A percentile compares a stretch with the other conserved stretches of the same genome.
phyloP scores from a whole-genome alignment of 441 rosid species.

The Cnidoscolus chayamansa region DNA sequence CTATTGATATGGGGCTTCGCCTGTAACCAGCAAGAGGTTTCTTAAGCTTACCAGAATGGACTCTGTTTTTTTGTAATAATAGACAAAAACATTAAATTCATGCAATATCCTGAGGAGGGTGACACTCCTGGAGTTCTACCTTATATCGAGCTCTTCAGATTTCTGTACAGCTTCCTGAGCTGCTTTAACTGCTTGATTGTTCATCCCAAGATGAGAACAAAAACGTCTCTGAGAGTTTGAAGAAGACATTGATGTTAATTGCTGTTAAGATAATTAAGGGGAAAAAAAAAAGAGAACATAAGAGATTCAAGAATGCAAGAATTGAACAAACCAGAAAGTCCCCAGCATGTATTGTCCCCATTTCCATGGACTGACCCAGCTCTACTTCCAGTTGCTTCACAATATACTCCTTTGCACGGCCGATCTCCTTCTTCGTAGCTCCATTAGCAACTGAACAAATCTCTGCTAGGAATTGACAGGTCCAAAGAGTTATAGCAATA shows the following conservation, averaged over 20 bases:
- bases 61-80: too few relatives aligned
- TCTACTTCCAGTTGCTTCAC: slow-evolving; percentile 25
- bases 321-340: slow-evolving; percentile 39
- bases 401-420: slow-evolving; percentile 30
- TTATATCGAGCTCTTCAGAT: slow-evolving; percentile 38
- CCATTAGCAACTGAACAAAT: slow-evolving; percentile 27
- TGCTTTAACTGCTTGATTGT: slow-evolving; percentile 34
- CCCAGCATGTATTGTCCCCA: slow-evolving; percentile 42
- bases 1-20: slow-evolving; percentile 87
- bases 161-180: slow-evolving; percentile 40
- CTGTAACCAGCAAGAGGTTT: slow-evolving; percentile 31
- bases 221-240: slow-evolving; percentile 28
- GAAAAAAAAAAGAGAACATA: too few relatives aligned
- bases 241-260: neutral
- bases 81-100: neutral
- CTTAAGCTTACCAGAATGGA: neutral
- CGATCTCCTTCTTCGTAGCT: slow-evolving; percentile 34
- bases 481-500: neutral
- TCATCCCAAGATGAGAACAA: slow-evolving; percentile 42
- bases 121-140: slow-evolving; percentile 12
- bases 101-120: neutral
- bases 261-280: neutral
- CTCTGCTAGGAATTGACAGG: slow-evolving; percentile 16
- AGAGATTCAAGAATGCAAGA: neutral
- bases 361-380: slow-evolving; percentile 21